Conservation (phyloP, 2,329 filamentous ascomycete genomes). For the Cladosporium sp. region DNA sequence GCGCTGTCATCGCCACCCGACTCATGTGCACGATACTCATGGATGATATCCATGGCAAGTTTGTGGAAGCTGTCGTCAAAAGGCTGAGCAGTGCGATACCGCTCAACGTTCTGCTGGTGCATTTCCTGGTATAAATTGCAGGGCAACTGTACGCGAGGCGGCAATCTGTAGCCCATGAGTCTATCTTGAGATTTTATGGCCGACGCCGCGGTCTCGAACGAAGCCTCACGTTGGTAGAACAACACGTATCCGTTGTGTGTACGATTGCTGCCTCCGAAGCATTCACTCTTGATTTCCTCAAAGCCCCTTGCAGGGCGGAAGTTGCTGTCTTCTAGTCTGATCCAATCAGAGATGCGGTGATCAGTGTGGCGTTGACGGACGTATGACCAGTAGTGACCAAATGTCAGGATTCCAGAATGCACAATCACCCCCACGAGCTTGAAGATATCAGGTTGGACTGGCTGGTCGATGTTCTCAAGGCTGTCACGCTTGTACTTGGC, state of each 20-base stretch:
- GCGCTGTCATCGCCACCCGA: background rate
- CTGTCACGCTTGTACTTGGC: constrained; percentile 84
- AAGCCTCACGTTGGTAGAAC: constrained; percentile 82
- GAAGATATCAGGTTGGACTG: constrained; percentile 68
- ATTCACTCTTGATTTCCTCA: constrained; percentile 65
- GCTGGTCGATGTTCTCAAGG: constrained; percentile 59
- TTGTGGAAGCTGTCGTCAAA: constrained; percentile 21
- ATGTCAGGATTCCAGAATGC: constrained; percentile 87
- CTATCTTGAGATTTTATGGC: background rate
- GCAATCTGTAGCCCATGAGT: background rate
- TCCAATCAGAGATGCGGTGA: constrained; percentile 63
- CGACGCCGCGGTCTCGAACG: constrained; percentile 42
- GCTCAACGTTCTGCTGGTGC: constrained; percentile 16
- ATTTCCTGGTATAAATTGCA: constrained; percentile 11
- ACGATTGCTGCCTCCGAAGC: constrained; percentile 56
- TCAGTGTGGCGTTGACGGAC: constrained; percentile 64
- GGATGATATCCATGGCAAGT: background rate
- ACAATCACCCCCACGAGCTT: constrained; percentile 94
- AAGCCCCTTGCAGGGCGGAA: constrained; percentile 69
- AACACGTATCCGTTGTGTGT: constrained; percentile 85
- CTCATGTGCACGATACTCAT: background rate
- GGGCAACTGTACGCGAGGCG: constrained; percentile 6
- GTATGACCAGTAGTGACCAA: constrained; percentile 96
- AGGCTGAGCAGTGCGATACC: constrained; percentile 19
- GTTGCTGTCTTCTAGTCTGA: constrained; percentile 91